Evolutionary conservation across 768 basidiomycete species (phyloP).

Genomic region (Auriscalpium microsporum): DNA sequence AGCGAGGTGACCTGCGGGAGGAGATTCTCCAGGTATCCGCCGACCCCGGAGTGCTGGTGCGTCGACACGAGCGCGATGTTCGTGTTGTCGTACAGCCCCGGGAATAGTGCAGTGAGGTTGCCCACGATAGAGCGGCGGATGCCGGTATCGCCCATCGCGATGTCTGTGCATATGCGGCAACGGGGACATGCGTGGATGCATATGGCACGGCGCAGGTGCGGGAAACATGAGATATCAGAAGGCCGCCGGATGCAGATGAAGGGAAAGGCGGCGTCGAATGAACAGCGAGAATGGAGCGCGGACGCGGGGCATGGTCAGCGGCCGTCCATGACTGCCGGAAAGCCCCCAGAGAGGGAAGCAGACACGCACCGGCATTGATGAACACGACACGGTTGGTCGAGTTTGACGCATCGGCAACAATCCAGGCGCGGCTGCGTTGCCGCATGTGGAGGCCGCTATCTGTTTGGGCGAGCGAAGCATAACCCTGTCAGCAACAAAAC

Average conservation of each 20-base stretch:
- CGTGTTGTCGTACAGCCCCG: conserved; percentile 55
- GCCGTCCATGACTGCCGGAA: too few species aligned
- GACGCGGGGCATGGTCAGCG: background rate
- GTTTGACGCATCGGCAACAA: conserved; percentile 53
- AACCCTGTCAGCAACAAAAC: conserved; percentile 38
- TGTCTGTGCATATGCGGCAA: conserved; percentile 35
- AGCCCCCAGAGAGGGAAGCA: background rate
- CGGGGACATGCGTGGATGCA: background rate
- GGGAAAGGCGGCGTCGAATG: background rate
- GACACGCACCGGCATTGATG: conserved; percentile 56
- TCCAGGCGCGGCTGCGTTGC: conserved; percentile 68
- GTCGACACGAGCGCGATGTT: conserved; percentile 74
- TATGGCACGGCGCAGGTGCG: background rate
- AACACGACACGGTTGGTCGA: conserved; percentile 59
- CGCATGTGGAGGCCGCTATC: conserved; percentile 76
- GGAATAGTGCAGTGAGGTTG: conserved; percentile 45
- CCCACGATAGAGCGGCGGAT: conserved; percentile 61
- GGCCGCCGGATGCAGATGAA: too few species aligned
- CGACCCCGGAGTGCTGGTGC: conserved; percentile 71
- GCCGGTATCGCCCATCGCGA: conserved; percentile 76
- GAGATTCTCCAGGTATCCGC: conserved; percentile 71
- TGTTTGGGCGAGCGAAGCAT: conserved; percentile 54
- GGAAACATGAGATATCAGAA: background rate
- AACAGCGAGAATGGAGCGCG: background rate
- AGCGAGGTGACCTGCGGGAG: conserved; percentile 69